Base-by-base conservation (phyloP, 257 asterid genomes). In the Nicotiana attenuata region DNA sequence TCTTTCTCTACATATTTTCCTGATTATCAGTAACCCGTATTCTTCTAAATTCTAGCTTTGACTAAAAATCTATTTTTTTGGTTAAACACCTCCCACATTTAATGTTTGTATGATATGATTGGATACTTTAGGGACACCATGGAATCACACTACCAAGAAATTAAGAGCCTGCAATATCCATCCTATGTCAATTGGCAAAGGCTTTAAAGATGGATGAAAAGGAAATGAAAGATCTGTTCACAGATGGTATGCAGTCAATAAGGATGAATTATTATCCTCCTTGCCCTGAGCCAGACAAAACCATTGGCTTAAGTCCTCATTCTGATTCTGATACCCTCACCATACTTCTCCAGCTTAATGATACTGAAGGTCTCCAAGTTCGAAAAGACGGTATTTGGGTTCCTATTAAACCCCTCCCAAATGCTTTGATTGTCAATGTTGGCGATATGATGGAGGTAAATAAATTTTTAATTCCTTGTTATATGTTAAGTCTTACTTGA, bases 401-500 rank as follows among this genome's bases (percentile, higher is more conserved):
- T 28, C 83, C 86, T 0, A 85, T 89, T 20, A 85, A 80, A 9
- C 92, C 92, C 5, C 90, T 86, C 55, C 85, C 55, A 13, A 64
- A 89, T 83, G 91, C 94, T 28, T 17, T 87, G 28, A 65, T 89
- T 6, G 87, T 88, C 80, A 91, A 89, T 41, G 68, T 91, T 81
- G 94, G 94, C 15, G 94, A 89, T 75, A 83, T 89, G 19, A 76
- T 91, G 88, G 91, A 91, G 94, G 94, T 88, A 76, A 59, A 19
- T 19, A 29, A 31, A 6, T 6, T 3, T 2, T 47, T 52, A 20
- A 15, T n/a, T 33, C 76, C 50, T 67, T 33, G 76, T 17, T 67
- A 52, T 16, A 24, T 19, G 13, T 33, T 35, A 7, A 33, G 10
- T 33, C 28, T 66, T 66, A 3, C 10, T 38, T 38, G 10, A 38